Evolutionary conservation across 768 basidiomycete genomes (phyloP).

Genomic region (Tulasnella sp.): DNA sequence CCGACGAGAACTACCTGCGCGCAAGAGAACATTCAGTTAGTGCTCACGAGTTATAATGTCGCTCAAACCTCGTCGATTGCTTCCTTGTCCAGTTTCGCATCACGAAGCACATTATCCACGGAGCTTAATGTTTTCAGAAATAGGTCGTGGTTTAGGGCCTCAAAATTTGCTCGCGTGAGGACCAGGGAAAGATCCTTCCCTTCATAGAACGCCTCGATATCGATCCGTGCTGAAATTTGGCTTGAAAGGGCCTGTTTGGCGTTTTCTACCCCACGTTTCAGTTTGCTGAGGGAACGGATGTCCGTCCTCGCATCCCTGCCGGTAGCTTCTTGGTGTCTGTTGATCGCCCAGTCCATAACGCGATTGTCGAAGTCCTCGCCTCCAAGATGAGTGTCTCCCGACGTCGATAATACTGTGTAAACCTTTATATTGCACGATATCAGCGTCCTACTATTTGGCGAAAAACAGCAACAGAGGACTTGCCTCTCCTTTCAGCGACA

Average conservation of each 20-base stretch:
- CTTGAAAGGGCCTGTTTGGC: conserved; percentile 80
- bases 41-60: too few relatives aligned
- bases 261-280: conserved; percentile 16
- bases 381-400: conserved; percentile 35
- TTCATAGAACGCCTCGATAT: conserved; percentile 96
- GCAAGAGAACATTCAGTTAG: too few relatives aligned
- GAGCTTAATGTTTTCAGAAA: conserved; percentile 90
- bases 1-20: conserved; percentile 97
- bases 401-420: conserved; percentile 29
- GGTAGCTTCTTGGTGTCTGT: neutral
- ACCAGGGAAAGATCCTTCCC: conserved; percentile 98
- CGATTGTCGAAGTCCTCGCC: conserved; percentile 27
- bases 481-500: conserved; percentile 34
- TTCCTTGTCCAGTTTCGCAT: conserved; percentile 95
- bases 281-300: neutral
- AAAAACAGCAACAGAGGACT: too few relatives aligned
- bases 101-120: conserved; percentile 95
- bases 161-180: conserved; percentile 95
- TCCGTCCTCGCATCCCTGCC: neutral
- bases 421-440: too few relatives aligned
- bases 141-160: conserved; percentile 88
- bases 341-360: neutral
- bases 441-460: too few relatives aligned
- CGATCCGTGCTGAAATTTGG: conserved; percentile 76
- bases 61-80: conserved; percentile 77